phyloP scores from a whole-genome alignment of 2,329 filamentous ascomycete genomes.

The Rhynchosporium secalis region DNA sequence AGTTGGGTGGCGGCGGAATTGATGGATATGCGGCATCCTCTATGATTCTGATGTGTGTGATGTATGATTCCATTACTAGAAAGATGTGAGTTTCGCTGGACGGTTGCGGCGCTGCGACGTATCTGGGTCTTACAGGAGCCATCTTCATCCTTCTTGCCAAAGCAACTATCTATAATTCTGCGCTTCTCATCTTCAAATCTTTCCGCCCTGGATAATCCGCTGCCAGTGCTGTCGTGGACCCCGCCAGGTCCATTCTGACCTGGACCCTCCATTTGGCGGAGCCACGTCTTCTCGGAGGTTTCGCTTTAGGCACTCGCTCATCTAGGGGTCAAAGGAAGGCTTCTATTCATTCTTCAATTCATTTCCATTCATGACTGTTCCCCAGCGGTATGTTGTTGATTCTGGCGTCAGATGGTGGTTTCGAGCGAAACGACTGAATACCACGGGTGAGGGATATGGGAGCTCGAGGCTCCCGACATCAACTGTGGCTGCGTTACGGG shows the following conservation, averaged over 20 bases:
- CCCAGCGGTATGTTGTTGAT: conserved; percentile 4
- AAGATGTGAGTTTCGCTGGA: conserved; percentile 12
- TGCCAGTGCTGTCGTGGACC: conserved; percentile 37
- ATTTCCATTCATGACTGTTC: conserved; percentile 27
- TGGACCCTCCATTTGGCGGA: conserved; percentile 41
- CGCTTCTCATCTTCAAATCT: conserved; percentile 95
- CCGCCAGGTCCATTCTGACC: conserved; percentile 39
- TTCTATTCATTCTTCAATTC: conserved; percentile 10
- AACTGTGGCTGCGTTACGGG: conserved; percentile 22
- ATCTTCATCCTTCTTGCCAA: conserved; percentile 83
- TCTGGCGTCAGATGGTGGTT: background rate
- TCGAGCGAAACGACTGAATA: background rate
- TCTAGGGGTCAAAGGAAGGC: conserved; percentile 24
- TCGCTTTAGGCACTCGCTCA: conserved; percentile 25
- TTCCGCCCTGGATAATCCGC: conserved; percentile 58
- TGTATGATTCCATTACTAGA: conserved; percentile 86
- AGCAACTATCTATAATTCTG: conserved; percentile 92
- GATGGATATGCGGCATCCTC: conserved; percentile 86
- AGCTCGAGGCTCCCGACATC: conserved; percentile 24
- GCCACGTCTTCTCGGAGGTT: conserved; percentile 33
- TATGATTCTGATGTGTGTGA: conserved; percentile 89
- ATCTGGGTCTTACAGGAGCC: conserved; percentile 65
- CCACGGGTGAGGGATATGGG: background rate
- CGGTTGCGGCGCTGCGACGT: background rate
- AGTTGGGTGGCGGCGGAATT: conserved; percentile 77